Evolutionary conservation across 352 stramenopile genomes (phyloP), one percentile per base, ranked within the genome.

Genomic region (Phytopythium boreale): DNA sequence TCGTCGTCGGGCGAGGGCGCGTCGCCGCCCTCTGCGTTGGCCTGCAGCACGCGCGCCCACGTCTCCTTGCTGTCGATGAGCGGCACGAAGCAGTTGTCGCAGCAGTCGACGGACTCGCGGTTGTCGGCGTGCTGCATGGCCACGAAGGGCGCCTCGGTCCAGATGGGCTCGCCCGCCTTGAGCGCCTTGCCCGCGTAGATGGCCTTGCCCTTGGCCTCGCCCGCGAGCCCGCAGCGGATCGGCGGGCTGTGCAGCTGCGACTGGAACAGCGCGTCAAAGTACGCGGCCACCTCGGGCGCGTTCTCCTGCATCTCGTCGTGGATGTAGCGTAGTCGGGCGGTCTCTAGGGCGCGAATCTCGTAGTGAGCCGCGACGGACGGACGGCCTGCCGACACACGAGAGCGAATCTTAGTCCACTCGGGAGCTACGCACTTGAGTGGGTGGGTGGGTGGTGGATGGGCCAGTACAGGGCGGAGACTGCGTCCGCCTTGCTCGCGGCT

Each of bases 101-200:
- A 94, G 63, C 78, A 89, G 63, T 89, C 80, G 26, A 89, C 77
- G 60, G 89, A 89, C 68, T 88, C 82, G 62, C 89, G 89, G 69
- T 93, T 94, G 76, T 89, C 80, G 47, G 81, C 69, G 64, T 88
- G 77, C 68, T 90, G 81, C 81, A 90, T 88, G 51, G 81, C 79
- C 15, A 90, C 81, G 43, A 84, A 87, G 27, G 81, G 79, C 17
- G 67, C 67, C 61, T 90, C 81, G 59, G 68, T 86, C 70, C 75
- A 88, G 56, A 90, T 72, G 26, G 73, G 74, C 51, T 91, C 77
- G 44, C 87, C 87, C n/a, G 80, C 76, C 52, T 73, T 78, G 39
- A 95, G 67, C 31, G 59, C 62, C 37, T 76, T 81, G 22, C 53
- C 67, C 5, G 87, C 82, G 70, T 77, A 92, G 53, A 95, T 87